Base-by-base conservation (phyloP, 345 rosid species). In the Turnera subulata region DNA sequence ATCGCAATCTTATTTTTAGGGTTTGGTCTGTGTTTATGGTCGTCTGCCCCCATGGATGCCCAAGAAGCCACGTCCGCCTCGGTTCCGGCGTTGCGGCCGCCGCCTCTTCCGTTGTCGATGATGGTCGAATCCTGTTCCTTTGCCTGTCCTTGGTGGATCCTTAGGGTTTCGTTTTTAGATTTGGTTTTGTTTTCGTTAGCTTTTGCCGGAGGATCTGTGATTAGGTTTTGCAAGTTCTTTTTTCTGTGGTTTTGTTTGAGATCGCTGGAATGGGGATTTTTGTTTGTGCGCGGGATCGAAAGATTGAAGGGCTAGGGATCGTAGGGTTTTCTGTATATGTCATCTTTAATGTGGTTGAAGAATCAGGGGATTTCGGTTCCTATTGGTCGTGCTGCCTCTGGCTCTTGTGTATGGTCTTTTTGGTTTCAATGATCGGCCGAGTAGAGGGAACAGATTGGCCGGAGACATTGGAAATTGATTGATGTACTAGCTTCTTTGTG, bases 151-250 rank as follows among this genome's bases (percentile, higher is more conserved):
- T 46, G 53, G 24, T 25, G 40, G 40, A 13, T 38, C 50, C 14
- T 61, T 61, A 50, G 39, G 50, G 22, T 14, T 39, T 61, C 9
- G 4, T 12, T 50, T 39, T 50, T 40, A 40, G 48, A 50, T 50
- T 50, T 24, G 10, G 0, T 32, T 40, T 24, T 42, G 7, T 18
- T 39, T 38, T 26, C 12, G 10, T 2, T 58, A 11, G 18, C 25
- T 29, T 21, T 58, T 10, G 42, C 20, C 7, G 25, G 19, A 14
- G 32, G 53, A 46, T 46, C 20, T 29, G 11, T 26, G 1, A 29
- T 42, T 25, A 40, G 38, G n/a, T 56, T 42, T 43, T 20, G 49
- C 19, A 46, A 21, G 45, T 42, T 8, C 35, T 4, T 29, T 4
- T 3, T 8, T 29, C 20, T 18, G 49, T 18, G 23, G 10, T 17